Percentiles rank a stretch among this genome's conserved stretches.
phyloP scores from a whole-genome alignment of 257 asterid genomes.

The Solanum dulcamara region DNA sequence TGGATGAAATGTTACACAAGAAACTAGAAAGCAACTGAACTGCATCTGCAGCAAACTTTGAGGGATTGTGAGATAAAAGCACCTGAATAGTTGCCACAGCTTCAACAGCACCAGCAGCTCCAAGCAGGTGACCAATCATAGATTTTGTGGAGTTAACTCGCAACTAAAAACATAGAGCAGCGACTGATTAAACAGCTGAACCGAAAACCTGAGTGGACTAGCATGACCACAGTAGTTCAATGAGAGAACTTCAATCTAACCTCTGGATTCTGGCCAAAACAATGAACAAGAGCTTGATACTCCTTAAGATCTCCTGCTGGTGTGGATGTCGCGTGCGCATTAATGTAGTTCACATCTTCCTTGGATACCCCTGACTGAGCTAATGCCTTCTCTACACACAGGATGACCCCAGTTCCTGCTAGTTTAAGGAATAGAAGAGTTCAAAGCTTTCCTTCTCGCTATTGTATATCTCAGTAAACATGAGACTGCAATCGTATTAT shows the following conservation, averaged over 20 bases:
- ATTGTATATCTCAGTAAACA: neutral
- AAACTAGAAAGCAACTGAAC: neutral
- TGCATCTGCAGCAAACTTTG: neutral
- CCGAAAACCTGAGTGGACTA: neutral
- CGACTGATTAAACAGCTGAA: neutral
- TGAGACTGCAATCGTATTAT: neutral
- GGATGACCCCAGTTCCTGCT: slow-evolving; percentile 83
- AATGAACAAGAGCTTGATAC: slow-evolving; percentile 68
- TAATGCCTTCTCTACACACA: slow-evolving; percentile 90
- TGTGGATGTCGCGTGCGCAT: slow-evolving; percentile 98
- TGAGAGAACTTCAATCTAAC: slow-evolving; percentile 19
- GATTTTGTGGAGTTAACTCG: slow-evolving; percentile 95
- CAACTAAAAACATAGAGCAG: slow-evolving; percentile 38
- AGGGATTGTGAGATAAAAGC: slow-evolving; percentile 1
- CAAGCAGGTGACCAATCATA: slow-evolving; percentile 93
- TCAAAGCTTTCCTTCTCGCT: neutral
- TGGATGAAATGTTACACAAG: neutral
- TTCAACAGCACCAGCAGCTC: slow-evolving; percentile 98
- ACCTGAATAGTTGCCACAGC: slow-evolving; percentile 98
- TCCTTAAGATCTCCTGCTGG: slow-evolving; percentile 94
- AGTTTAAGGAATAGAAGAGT: slow-evolving; percentile 3
- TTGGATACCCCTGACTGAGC: slow-evolving; percentile 83
- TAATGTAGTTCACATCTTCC: slow-evolving; percentile 87
- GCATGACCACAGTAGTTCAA: neutral
- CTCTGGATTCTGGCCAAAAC: slow-evolving; percentile 91